Evolutionary conservation across 345 rosid species (phyloP).

Genomic region (Populus ilicifolia): DNA sequence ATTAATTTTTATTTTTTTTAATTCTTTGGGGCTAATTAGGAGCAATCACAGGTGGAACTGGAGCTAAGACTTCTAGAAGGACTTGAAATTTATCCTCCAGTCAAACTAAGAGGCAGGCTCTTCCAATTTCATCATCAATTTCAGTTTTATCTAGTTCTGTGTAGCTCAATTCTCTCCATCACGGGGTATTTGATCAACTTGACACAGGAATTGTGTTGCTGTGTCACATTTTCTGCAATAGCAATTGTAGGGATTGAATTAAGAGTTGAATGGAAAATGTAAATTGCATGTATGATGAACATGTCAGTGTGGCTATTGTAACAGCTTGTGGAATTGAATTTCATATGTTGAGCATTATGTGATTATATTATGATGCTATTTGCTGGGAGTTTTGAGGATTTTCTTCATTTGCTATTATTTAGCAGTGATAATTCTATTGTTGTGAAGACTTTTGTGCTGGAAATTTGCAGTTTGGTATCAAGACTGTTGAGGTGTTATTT

Average conservation of each 20-base stretch:
- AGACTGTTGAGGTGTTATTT: neutral
- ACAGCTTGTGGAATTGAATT: neutral
- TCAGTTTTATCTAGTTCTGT: neutral
- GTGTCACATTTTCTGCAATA: neutral
- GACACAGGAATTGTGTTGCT: neutral
- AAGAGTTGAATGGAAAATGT: neutral
- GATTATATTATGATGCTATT: neutral
- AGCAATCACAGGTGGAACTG: conserved; percentile 90
- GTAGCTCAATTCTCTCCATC: neutral
- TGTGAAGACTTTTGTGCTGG: neutral
- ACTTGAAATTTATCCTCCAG: conserved; percentile 85
- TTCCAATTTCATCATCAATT: neutral
- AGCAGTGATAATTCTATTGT: neutral
- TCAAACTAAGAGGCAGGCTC: conserved; percentile 62
- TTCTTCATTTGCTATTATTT: neutral
- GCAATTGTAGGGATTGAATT: neutral
- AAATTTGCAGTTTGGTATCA: neutral
- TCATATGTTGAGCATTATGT: neutral
- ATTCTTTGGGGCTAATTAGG: conserved; percentile 35
- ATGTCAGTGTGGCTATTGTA: neutral
- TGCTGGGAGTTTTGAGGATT: neutral
- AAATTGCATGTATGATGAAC: neutral
- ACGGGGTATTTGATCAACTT: neutral
- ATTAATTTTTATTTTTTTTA: neutral
- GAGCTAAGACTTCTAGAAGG: conserved; percentile 91